Evolutionary conservation across 306 rosid species (phyloP), one percentile per base, ranked within the genome.

Genomic region (Corylus americana): DNA sequence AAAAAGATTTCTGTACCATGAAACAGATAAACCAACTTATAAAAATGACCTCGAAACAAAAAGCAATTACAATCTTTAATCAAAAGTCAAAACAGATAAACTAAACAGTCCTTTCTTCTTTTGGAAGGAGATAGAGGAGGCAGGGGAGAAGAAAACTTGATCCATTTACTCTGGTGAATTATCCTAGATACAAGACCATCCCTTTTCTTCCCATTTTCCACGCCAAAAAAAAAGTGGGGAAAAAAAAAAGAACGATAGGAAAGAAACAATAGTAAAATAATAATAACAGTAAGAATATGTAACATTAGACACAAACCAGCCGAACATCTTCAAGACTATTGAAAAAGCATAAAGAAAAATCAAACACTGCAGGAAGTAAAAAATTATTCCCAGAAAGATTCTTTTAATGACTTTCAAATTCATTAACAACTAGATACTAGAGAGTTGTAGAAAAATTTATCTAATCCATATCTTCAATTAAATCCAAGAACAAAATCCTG

Each of bases 391-490:
- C 18, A 76, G 73, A n/a, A 42, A 74, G 55, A 66, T 27, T 37
- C 2, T 17, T 31, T 31, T 31, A 31, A 31, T 31, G 35, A 2
- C 2, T 31, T 58, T 2, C 27, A 18, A 51, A 66, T 64, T 64
- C 22, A 64, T 22, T 25, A 59, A 25, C 66, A 55, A 17, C 9
- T 1, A 11, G 10, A 22, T 10, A 11, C 27, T 22, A 42, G 37
- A 25, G 5, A 58, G 66, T 22, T 11, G 66, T 22, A 3, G 66
- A 27, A 72, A 70, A 22, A 35, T 5, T 48, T 37, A 37, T 25
- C 59, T 20, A 45, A 78, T 71, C 75, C 70, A 71, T 11, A 73
- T 47, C 55, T 31, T 25, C 29, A 67, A 76, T 55, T 67, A 14
- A 54, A n/a, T 37, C 22, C 70, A 3, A 3, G 5, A 37, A 37